These are phyloP conservation scores for Salicornia ramosissima DNA, from an alignment of 148 eudicot genomes.

Conservation along the genomic window DNA sequence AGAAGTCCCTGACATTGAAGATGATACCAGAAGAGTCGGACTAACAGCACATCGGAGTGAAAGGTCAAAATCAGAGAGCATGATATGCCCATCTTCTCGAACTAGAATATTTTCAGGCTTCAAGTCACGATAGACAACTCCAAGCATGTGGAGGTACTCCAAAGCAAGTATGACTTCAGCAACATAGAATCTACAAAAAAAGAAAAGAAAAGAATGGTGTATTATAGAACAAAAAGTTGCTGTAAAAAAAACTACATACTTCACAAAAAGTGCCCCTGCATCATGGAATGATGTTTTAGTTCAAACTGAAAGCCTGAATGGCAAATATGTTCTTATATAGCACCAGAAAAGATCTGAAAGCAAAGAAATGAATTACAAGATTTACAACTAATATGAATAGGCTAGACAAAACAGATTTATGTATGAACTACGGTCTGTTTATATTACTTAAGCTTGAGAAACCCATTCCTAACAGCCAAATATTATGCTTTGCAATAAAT, in stretches of 20 bases:
- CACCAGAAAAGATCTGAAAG: not conserved
- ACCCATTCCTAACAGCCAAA: not conserved
- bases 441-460: not conserved
- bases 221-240: not conserved
- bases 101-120: slow-evolving; percentile 90
- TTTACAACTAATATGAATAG: not conserved
- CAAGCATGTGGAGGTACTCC: slow-evolving; percentile 93
- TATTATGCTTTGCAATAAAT: not conserved
- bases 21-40: slow-evolving; percentile 66
- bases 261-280: not conserved
- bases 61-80: slow-evolving; percentile 91
- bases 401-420: not conserved
- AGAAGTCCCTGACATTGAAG: slow-evolving; percentile 48
- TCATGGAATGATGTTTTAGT: not conserved
- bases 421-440: not conserved
- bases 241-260: not conserved
- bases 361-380: not conserved
- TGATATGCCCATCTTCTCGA: slow-evolving; percentile 90
- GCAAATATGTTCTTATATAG: too few relatives aligned
- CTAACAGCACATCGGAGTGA: slow-evolving; percentile 78
- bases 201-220: slow-evolving; percentile 11
- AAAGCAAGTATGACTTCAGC: slow-evolving; percentile 91
- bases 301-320: not conserved
- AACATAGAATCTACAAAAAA: slow-evolving; percentile 60
- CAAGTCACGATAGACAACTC: slow-evolving; percentile 78